Conservation (phyloP, 148 eudicot genomes). For the Beta vulgaris region DNA sequence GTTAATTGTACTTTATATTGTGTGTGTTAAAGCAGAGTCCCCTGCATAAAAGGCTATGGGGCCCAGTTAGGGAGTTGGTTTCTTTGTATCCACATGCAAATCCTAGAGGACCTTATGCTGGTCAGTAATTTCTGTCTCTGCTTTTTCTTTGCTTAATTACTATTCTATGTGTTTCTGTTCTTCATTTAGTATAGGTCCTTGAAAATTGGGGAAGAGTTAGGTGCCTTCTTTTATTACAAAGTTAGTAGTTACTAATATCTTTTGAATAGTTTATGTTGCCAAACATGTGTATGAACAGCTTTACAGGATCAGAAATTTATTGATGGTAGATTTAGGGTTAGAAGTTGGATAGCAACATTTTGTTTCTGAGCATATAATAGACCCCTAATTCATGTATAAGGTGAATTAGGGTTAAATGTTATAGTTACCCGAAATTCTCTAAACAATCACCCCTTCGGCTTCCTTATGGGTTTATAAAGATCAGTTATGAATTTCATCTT, state of each 20-base stretch:
- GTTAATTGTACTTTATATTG: conserved; percentile 8
- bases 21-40: conserved; percentile 36
- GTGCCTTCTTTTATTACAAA: conserved; percentile 9
- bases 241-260: not conserved
- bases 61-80: conserved; percentile 40
- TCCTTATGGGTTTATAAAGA: too few relatives aligned
- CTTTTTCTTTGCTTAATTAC: not conserved
- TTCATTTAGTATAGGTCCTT: conserved; percentile 4
- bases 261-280: not conserved
- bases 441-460: too few relatives aligned
- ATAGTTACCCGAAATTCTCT: too few relatives aligned
- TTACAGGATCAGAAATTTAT: not conserved
- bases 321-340: not conserved
- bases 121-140: conserved; percentile 29
- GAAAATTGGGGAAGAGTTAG: not conserved
- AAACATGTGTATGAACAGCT: not conserved
- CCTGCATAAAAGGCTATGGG: conserved; percentile 44
- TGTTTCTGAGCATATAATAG: not conserved
- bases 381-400: not conserved
- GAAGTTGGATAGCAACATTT: not conserved
- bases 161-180: not conserved
- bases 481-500: too few relatives aligned
- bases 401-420: too few relatives aligned
- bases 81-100: conserved; percentile 40
- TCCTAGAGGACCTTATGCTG: conserved; percentile 41